Conservation (phyloP, 2,329 filamentous ascomycete genomes). For the Trichoderma sp. region DNA sequence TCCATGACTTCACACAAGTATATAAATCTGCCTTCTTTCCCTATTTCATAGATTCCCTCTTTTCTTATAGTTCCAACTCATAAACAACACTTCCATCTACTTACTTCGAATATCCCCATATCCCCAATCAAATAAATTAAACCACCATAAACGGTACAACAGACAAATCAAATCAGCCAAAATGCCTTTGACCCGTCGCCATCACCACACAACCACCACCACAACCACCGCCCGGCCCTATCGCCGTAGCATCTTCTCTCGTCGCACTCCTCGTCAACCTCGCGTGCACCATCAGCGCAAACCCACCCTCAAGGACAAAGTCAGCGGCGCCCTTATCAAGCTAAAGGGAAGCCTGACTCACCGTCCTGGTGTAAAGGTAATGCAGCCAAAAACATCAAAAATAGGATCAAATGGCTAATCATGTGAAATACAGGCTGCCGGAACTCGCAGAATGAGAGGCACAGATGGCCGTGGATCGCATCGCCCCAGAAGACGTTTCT, state of each 20-base stretch:
- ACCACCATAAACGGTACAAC: background rate
- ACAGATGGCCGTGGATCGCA: slow-evolving; percentile 69
- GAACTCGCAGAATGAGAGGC: slow-evolving; percentile 73
- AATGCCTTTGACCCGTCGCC: slow-evolving; percentile 36
- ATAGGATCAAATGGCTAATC: background rate
- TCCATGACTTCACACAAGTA: background rate
- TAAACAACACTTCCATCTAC: background rate
- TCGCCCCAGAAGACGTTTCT: slow-evolving; percentile 36
- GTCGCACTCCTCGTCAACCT: slow-evolving; percentile 44
- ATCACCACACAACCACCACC: slow-evolving; percentile 44
- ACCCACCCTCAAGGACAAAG: slow-evolving; percentile 73
- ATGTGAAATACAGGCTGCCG: slow-evolving; percentile 60
- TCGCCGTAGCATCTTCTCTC: slow-evolving; percentile 46
- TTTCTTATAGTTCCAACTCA: no score
- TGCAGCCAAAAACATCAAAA: background rate
- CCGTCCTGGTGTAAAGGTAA: slow-evolving; percentile 71
- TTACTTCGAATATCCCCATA: no score
- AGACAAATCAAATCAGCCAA: background rate
- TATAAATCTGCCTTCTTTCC: background rate
- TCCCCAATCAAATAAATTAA: background rate
- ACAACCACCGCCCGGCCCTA: slow-evolving; percentile 45
- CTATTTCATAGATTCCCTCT: background rate
- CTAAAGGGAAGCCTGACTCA: slow-evolving; percentile 71
- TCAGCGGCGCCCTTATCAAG: slow-evolving; percentile 75
- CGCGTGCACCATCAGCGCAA: slow-evolving; percentile 69